Base-by-base conservation (phyloP, 331 rosid genomes). In the Quercus tomentella region DNA sequence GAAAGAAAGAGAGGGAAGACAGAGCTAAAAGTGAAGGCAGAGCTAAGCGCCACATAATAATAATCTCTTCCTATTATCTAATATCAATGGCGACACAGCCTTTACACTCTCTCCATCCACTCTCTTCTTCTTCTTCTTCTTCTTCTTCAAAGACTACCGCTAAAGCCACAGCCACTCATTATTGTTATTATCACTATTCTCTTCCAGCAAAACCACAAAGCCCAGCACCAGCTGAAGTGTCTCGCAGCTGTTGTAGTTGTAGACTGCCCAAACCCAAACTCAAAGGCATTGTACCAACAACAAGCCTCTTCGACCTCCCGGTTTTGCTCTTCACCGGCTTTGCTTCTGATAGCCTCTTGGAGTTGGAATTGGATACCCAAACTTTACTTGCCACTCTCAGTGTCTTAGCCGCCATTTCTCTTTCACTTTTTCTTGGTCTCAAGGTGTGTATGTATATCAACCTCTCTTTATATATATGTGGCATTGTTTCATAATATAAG, bases 371-470 rank as follows among this genome's bases (percentile, higher is more conserved):
- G 22, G 97, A 96, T 69, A 91, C 97, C 0, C 99, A 96, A 79
- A 91, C 98, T n/a, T 81, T 96, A 75, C 84, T 96, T 17, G 91
- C 63, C 76, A 88, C 97, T 71, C 84, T 88, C 56, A 93, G 99
- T 81, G 97, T 96, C 71, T 77, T 96, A 74, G 91, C 88, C 2
- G 95, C 99, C 88, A 89, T 96, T 86, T 89, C 94, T 69, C 97
- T 96, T 67, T 93, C 99, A 60, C 92, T 96, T 66, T 87, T 89
- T 81, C 99, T 96, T 55, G 98, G 98, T 74, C 83, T 96, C 11
- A 96, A 93, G 99, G 98, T 95, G 57, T 69, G 60, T 58, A 6
- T 20, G 1, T 56, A n/a, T 61, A 16, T 66, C 12, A 9, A 9
- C 49, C 49, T 41, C 49, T 9, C 12, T 41, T 41, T 9, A 41